A percentile compares a stretch with the other conserved stretches of the same genome.
These are phyloP conservation scores for Tausonia pullulans DNA, from an alignment of 1,284 basidiomycete genomes.

Conservation along the genomic window DNA sequence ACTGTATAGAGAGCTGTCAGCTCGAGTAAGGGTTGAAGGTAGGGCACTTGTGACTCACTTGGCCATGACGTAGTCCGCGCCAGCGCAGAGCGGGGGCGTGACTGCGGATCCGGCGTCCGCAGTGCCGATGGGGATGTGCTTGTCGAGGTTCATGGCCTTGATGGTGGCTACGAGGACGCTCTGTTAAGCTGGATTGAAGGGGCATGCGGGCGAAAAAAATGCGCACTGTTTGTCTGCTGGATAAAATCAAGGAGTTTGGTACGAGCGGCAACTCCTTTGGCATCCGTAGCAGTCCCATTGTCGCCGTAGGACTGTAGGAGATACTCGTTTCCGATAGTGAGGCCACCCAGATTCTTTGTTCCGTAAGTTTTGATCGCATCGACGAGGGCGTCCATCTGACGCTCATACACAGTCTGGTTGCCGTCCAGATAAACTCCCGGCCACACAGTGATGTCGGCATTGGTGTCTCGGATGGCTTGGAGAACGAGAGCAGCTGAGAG, in stretches of 20 bases:
- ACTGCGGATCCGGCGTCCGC: conserved; percentile 83
- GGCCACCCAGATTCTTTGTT: conserved; percentile 59
- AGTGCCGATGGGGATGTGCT: conserved; percentile 52
- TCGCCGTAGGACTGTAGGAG: conserved; percentile 10
- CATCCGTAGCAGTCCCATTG: conserved; percentile 4
- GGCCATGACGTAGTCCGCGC: conserved; percentile 56
- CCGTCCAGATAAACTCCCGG: conserved; percentile 17
- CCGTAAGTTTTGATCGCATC: conserved; percentile 61
- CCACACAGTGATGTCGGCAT: conserved; percentile 75
- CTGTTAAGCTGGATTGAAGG: conserved; percentile 25
- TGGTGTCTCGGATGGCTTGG: conserved; percentile 73
- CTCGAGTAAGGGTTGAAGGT: conserved; percentile 34
- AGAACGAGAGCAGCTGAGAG: conserved; percentile 40
- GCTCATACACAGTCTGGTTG: conserved; percentile 47
- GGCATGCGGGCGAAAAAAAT: background rate
- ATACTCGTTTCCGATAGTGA: conserved; percentile 45
- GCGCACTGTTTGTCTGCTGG: background rate
- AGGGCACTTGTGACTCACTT: conserved; percentile 34
- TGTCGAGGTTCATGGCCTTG: conserved; percentile 28
- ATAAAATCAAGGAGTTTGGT: conserved; percentile 8
- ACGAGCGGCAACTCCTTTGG: conserved; percentile 12
- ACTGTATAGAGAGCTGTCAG: conserved; percentile 44
- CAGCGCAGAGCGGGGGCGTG: conserved; percentile 54
- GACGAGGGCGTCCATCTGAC: conserved; percentile 55
- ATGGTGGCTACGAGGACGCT: conserved; percentile 32